Evolutionary conservation across 129 eudicot species (phyloP).

Genomic region (Centrapalus pauciflorus): DNA sequence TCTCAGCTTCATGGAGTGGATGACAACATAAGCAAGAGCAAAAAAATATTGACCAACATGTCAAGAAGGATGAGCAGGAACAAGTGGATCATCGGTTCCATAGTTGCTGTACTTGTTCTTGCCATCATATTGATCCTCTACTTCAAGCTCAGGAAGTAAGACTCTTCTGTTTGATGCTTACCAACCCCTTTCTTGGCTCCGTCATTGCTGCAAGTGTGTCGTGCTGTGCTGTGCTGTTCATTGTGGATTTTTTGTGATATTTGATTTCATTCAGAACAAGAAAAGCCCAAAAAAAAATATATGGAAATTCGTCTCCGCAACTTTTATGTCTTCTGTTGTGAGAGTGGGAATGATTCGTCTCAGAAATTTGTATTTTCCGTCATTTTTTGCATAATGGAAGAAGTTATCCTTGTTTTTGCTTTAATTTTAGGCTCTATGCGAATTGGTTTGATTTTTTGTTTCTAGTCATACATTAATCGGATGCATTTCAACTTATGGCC

Average conservation of each 20-base stretch:
- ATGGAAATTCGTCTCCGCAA: background rate
- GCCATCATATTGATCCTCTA: conserved; percentile 53
- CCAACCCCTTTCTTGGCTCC: background rate
- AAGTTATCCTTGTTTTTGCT: background rate
- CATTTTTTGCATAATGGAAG: conserved; percentile 18
- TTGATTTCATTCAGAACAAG: background rate
- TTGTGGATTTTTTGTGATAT: conserved; percentile 14
- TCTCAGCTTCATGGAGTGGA: conserved; percentile 59
- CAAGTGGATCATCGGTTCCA: conserved; percentile 48
- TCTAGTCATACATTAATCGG: no score
- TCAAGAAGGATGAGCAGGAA: conserved; percentile 57
- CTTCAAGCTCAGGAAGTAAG: conserved; percentile 38
- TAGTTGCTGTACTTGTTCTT: conserved; percentile 39
- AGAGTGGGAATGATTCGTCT: conserved; percentile 8
- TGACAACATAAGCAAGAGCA: conserved; percentile 50
- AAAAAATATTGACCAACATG: conserved; percentile 53
- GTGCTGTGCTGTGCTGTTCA: no score
- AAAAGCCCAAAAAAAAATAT: background rate
- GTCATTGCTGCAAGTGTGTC: conserved; percentile 23
- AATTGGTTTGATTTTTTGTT: no score
- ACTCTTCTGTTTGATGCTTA: background rate
- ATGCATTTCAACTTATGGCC: background rate
- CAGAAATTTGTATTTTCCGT: background rate
- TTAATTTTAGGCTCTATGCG: no score
- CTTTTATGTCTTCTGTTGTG: conserved; percentile 5